Evolutionary conservation across 257 asterid species (phyloP), one percentile per base, ranked within the genome.

Genomic region (Leptodermis oblonga): DNA sequence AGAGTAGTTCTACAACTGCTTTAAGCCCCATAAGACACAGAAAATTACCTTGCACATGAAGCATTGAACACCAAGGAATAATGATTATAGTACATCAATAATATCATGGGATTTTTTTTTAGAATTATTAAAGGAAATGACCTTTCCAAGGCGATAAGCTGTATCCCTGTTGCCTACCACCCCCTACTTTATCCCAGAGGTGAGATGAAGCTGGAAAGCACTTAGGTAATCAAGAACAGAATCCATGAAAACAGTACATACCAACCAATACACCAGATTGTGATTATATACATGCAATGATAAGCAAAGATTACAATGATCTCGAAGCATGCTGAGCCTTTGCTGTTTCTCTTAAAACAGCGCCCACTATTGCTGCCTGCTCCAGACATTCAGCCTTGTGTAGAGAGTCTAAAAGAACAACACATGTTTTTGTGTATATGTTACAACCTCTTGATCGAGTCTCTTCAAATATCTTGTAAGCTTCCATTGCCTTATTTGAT

Each of bases 351-450:
- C 88, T 85, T 74, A 93, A 76, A 46, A 93, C 87, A 59, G 97
- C 96, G 39, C 97, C 97, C 71, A 93, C 97, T 8, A 93, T 83
- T 9, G 88, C 99, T 41, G 99, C 99, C 82, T 93, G 92, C 79
- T 88, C 96, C 28, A 93, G 85, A 74, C 96, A 93, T 37, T 93
- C 99, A 13, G 92, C 96, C 81, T 86, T 93, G 79, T 93, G 97
- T 72, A 93, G 68, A 1, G 97, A 86, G 73, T 93, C 99, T 84
- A 90, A 82, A 75, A 93, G 97, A 15, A 90, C 63, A 62, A 93
- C 86, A 70, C 99, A 93, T 28, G 97, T 93, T 80, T 85, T 93
- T 1, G 96, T 76, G 66, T 90, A 76, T 76, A 93, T 86, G 66
- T 77, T 81, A 77, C 96, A 87, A 13, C 97, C 96, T 81, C 79